A percentile compares a stretch with the other conserved stretches of the same genome.
phyloP scores from a whole-genome alignment of 495 filamentous ascomycete species.

The Usnea hakonensis region DNA sequence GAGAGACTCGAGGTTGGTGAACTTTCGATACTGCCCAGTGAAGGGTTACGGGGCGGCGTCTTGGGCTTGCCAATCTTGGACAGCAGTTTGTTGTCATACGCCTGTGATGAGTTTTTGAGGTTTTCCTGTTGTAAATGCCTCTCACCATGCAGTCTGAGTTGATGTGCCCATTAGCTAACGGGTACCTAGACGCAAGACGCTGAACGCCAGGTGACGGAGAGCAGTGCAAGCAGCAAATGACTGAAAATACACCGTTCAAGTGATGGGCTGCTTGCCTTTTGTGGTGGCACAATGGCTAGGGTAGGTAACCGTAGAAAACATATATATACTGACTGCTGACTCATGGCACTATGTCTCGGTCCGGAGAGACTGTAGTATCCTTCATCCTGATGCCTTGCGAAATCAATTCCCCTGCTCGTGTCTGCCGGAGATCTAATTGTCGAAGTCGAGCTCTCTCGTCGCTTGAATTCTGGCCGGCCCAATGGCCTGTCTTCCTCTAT shows the following conservation, averaged over 20 bases:
- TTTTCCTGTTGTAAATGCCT: constrained; percentile 48
- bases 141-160: constrained; percentile 51
- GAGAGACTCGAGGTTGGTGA: constrained; percentile 40
- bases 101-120: constrained; percentile 55
- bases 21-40: constrained; percentile 33
- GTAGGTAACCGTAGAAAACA: constrained; percentile 7
- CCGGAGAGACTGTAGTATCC: constrained; percentile 45
- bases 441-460: constrained; percentile 30
- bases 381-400: constrained; percentile 36
- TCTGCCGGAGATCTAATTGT: constrained; percentile 31
- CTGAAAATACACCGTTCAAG: not conserved
- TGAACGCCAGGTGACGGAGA: not conserved
- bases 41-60: constrained; percentile 49
- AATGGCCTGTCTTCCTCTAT: constrained; percentile 19
- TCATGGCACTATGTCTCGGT: constrained; percentile 36
- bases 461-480: constrained; percentile 27
- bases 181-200: constrained; percentile 22
- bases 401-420: constrained; percentile 24
- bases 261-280: constrained; percentile 5
- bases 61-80: constrained; percentile 64
- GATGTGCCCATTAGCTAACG: constrained; percentile 17
- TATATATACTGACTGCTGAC: constrained; percentile 29
- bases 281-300: not conserved
- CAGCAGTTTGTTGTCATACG: constrained; percentile 71
- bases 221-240: not conserved